phyloP scores from a whole-genome alignment of 148 eudicot species.

The Pouteria glomerata region DNA sequence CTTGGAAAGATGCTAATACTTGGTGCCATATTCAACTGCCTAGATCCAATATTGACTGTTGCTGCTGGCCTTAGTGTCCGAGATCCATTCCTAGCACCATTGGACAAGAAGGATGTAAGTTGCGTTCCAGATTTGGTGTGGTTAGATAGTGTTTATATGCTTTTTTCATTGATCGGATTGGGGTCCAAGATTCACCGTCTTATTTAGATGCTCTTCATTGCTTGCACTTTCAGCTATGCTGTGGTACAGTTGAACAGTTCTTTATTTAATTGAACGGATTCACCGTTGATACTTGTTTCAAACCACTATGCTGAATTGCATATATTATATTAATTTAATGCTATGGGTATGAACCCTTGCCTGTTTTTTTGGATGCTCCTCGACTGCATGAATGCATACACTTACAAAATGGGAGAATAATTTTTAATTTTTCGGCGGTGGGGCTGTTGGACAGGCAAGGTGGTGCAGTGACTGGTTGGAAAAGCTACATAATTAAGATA shows the following conservation, averaged over 20 bases:
- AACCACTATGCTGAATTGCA: no score
- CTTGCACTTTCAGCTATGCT: not conserved
- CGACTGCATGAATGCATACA: no score
- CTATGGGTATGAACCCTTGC: no score
- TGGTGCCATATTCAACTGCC: constrained; percentile 75
- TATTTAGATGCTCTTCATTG: constrained; percentile 4
- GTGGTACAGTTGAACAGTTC: not conserved
- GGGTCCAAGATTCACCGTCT: not conserved
- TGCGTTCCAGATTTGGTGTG: not conserved
- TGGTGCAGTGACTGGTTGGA: not conserved
- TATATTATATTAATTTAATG: no score
- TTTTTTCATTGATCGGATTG: not conserved
- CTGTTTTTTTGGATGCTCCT: no score
- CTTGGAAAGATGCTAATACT: constrained; percentile 92
- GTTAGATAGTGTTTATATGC: constrained; percentile 1
- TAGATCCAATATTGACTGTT: constrained; percentile 83
- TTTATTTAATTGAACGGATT: not conserved
- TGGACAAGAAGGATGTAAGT: constrained; percentile 98
- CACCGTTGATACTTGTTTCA: not conserved
- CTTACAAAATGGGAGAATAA: no score
- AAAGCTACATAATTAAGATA: not conserved
- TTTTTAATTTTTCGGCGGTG: not conserved
- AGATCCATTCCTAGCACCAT: constrained; percentile 89
- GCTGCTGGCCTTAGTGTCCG: constrained; percentile 94
- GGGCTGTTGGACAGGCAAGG: not conserved